Evolutionary conservation across 352 stramenopile genomes (phyloP).

Genomic region (Phytopythium oedochilum): DNA sequence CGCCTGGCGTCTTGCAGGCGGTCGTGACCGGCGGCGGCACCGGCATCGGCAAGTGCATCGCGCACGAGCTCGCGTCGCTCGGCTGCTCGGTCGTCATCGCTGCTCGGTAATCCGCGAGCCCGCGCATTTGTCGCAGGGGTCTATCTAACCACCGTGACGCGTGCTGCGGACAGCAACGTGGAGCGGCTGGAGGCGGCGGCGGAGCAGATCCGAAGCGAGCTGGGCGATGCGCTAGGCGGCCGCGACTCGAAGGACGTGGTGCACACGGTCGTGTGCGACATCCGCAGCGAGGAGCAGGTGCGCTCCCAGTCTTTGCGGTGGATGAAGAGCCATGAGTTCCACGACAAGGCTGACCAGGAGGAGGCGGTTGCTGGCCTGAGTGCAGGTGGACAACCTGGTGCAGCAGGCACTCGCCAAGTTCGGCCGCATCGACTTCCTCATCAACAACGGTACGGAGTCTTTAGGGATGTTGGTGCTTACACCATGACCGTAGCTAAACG

Average conservation of each 20-base stretch:
- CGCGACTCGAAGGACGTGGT: conserved; percentile 25
- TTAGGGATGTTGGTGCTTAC: too few species aligned
- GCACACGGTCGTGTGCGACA: conserved; percentile 45
- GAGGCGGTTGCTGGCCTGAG: neutral
- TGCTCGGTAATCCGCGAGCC: conserved; percentile 23
- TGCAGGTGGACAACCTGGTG: conserved; percentile 3
- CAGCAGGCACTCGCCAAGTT: conserved; percentile 31
- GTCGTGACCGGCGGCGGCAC: conserved; percentile 79
- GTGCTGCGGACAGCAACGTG: conserved; percentile 27
- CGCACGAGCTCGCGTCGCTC: conserved; percentile 61
- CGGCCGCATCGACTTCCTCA: conserved; percentile 81
- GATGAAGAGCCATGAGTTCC: neutral
- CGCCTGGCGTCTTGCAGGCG: conserved; percentile 18
- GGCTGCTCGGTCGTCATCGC: conserved; percentile 73
- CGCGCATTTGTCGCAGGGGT: neutral
- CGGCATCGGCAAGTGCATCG: conserved; percentile 72
- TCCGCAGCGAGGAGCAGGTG: conserved; percentile 62
- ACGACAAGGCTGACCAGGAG: neutral
- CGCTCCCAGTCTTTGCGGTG: too few species aligned
- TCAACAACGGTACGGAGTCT: conserved; percentile 90
- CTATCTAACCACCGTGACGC: neutral
- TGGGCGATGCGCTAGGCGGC: conserved; percentile 18
- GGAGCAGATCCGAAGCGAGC: conserved; percentile 34
- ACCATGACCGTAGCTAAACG: too few species aligned
- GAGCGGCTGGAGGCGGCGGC: conserved; percentile 48